A percentile compares a stretch with the other conserved stretches of the same genome.
Conservation (phyloP, 768 basidiomycete species). For the Galerina marginata region DNA sequence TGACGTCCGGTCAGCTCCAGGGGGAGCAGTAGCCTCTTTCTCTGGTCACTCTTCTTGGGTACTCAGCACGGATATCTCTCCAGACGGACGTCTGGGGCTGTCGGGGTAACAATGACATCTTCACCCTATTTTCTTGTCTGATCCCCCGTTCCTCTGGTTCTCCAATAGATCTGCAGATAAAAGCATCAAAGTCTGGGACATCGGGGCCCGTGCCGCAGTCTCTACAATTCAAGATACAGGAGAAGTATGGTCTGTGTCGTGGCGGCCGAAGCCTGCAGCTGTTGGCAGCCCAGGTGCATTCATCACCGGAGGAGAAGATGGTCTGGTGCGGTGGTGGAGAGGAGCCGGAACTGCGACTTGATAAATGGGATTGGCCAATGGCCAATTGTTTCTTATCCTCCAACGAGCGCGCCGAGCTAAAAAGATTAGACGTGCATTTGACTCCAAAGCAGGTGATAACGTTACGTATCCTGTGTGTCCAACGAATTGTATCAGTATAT, state of each 20-base stretch:
- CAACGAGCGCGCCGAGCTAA: neutral
- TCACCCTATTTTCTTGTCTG: neutral
- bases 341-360: constrained; percentile 55
- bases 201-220: constrained; percentile 72
- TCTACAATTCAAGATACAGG: constrained; percentile 79
- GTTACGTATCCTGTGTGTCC: neutral
- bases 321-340: constrained; percentile 77
- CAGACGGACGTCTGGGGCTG: constrained; percentile 77
- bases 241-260: constrained; percentile 86
- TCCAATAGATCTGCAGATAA: constrained; percentile 77
- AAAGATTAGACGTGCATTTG: neutral
- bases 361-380: neutral
- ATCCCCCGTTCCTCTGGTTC: constrained; percentile 5
- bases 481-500: neutral
- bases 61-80: constrained; percentile 80
- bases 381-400: neutral
- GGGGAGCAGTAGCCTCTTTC: constrained; percentile 85
- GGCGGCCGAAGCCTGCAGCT: constrained; percentile 58
- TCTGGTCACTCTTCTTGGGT: constrained; percentile 94
- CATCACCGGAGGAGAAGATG: constrained; percentile 79
- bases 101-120: constrained; percentile 63
- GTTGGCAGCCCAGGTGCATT: constrained; percentile 58
- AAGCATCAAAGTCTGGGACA: constrained; percentile 88
- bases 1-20: constrained; percentile 80
- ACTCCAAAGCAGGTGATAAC: neutral